Conservation (phyloP, 352 stramenopile genomes). For the Pythium apleroticum region DNA sequence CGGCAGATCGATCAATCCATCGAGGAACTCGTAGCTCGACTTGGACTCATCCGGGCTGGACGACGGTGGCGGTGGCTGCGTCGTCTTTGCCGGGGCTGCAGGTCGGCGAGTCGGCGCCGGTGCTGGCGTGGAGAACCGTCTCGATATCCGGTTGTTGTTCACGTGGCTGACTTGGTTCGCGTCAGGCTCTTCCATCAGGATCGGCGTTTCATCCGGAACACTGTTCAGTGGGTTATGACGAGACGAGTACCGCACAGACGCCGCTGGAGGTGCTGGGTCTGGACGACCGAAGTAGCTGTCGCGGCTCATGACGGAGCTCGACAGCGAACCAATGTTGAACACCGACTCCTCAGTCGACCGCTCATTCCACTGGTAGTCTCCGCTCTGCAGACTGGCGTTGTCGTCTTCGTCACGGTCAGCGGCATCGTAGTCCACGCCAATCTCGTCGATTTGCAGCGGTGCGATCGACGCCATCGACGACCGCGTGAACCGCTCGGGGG, state of each 20-base stretch:
- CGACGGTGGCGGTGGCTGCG: not conserved
- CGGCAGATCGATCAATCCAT: constrained; percentile 22
- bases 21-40: constrained; percentile 24
- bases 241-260: constrained; percentile 7
- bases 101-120: not conserved
- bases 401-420: constrained; percentile 7
- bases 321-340: constrained; percentile 26
- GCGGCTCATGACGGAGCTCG: constrained; percentile 21
- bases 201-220: constrained; percentile 14
- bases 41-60: constrained; percentile 3
- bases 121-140: constrained; percentile 10
- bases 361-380: constrained; percentile 19
- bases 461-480: constrained; percentile 23
- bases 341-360: constrained; percentile 23
- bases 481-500: constrained; percentile 27
- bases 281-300: constrained; percentile 25
- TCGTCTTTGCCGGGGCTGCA: not conserved
- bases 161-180: constrained; percentile 24
- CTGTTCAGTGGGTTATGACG: constrained; percentile 9
- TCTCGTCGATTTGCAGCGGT: constrained; percentile 22
- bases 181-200: constrained; percentile 27
- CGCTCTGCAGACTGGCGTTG: constrained; percentile 18
- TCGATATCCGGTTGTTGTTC: constrained; percentile 10
- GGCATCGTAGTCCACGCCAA: constrained; percentile 15
- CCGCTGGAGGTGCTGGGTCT: not conserved